Conservation (phyloP, 371 early-diverging fungal species). For the Mortierella sp. region DNA sequence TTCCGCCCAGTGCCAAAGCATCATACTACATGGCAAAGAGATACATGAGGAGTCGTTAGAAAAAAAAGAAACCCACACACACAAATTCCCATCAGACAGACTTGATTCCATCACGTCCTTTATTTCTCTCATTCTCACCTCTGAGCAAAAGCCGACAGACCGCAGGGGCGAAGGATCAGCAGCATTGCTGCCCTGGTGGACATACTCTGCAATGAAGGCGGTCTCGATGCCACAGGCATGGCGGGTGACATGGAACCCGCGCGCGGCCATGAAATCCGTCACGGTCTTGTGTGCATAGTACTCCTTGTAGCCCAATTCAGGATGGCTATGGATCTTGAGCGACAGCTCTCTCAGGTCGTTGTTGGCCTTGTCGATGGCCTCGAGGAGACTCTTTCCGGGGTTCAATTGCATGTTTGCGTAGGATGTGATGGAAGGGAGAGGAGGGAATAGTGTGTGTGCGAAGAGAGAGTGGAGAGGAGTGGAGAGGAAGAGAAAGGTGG, state of each 20-base stretch:
- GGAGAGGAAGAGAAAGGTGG: background rate
- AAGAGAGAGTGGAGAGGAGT: background rate
- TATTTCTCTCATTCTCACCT: no score
- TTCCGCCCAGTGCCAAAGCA: conserved; percentile 41
- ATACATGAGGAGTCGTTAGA: background rate
- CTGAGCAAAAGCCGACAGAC: conserved; percentile 59
- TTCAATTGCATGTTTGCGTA: conserved; percentile 18
- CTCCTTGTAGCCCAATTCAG: conserved; percentile 59
- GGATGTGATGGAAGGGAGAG: background rate
- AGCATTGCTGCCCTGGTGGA: conserved; percentile 7
- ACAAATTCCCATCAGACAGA: background rate
- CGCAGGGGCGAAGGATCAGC: conserved; percentile 10
- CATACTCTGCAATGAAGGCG: conserved; percentile 62
- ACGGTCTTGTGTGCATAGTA: conserved; percentile 56
- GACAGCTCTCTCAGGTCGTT: conserved; percentile 64
- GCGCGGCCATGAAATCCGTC: conserved; percentile 50
- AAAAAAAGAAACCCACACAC: background rate
- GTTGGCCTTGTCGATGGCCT: conserved; percentile 63
- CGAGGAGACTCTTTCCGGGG: conserved; percentile 25
- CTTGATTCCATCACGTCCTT: no score
- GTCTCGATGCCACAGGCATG: conserved; percentile 58
- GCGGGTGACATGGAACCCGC: conserved; percentile 59
- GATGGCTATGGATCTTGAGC: conserved; percentile 56
- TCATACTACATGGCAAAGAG: conserved; percentile 14
- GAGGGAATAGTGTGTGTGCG: conserved; percentile 8